Conservation (phyloP, 257 asterid genomes). For the Nicotiana otophora region DNA sequence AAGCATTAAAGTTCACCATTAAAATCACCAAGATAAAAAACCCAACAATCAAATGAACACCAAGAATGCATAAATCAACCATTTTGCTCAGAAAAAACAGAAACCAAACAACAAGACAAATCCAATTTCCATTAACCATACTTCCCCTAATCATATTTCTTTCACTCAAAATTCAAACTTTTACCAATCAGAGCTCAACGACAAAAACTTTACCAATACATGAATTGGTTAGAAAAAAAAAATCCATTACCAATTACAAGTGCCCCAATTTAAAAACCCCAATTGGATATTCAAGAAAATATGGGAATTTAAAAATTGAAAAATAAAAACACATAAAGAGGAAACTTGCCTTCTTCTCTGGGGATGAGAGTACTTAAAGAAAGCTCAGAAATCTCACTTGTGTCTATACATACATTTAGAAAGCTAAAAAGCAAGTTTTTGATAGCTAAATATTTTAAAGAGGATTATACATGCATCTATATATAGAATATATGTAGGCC, state of each 20-base stretch:
- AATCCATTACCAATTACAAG: background rate
- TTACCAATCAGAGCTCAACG: background rate
- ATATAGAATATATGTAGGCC: background rate
- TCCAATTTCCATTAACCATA: background rate
- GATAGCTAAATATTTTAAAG: background rate
- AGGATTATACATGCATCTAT: background rate
- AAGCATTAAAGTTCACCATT: background rate
- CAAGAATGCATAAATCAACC: background rate
- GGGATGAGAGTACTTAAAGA: background rate
- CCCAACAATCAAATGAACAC: background rate
- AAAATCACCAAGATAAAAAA: background rate
- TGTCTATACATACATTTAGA: background rate
- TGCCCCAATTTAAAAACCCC: constrained; percentile 13
- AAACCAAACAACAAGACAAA: background rate
- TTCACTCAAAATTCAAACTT: background rate
- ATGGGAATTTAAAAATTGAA: background rate
- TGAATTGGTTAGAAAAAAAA: background rate
- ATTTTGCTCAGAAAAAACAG: background rate
- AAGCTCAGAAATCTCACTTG: constrained; percentile 6
- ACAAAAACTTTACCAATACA: background rate
- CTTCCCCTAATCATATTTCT: background rate
- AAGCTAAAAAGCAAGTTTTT: background rate
- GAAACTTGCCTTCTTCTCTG: constrained; percentile 8
- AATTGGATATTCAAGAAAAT: constrained; percentile 11
- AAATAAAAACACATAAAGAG: background rate